These are phyloP conservation scores for Xylariaceae sp. DNA, from an alignment of 2,329 filamentous ascomycete species.

Conservation along the genomic window DNA sequence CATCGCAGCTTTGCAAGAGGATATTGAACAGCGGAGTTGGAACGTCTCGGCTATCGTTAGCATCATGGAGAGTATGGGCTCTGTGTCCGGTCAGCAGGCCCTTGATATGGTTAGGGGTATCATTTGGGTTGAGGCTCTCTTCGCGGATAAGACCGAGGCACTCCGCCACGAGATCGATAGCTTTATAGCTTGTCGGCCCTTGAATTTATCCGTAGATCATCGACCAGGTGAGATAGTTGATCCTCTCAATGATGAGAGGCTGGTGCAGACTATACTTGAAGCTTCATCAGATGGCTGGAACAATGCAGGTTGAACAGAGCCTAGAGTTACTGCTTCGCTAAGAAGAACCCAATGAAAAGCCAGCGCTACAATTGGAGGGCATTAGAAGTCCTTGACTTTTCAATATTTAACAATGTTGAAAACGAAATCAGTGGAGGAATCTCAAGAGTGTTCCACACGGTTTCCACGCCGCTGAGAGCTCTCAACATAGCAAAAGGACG, in stretches of 20 bases:
- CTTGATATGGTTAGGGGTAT: conserved; percentile 35
- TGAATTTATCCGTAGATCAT: not conserved
- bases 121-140: conserved; percentile 38
- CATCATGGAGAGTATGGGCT: conserved; percentile 35
- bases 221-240: not conserved
- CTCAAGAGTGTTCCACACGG: too few species aligned
- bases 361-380: too few species aligned
- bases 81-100: conserved; percentile 30
- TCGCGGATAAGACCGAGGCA: conserved; percentile 29
- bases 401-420: too few species aligned
- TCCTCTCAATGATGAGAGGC: not conserved
- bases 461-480: too few species aligned
- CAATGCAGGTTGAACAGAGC: too few species aligned
- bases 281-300: too few species aligned
- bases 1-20: conserved; percentile 36
- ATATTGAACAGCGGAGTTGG: conserved; percentile 31
- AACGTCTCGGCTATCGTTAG: conserved; percentile 36
- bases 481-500: too few species aligned
- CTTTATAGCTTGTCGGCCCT: not conserved
- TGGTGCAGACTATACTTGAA: too few species aligned
- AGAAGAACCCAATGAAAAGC: too few species aligned
- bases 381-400: too few species aligned
- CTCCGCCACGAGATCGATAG: conserved; percentile 34
- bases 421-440: too few species aligned
- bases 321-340: too few species aligned